Conservation (phyloP, 306 rosid species). For the Clitoria ternatea region DNA sequence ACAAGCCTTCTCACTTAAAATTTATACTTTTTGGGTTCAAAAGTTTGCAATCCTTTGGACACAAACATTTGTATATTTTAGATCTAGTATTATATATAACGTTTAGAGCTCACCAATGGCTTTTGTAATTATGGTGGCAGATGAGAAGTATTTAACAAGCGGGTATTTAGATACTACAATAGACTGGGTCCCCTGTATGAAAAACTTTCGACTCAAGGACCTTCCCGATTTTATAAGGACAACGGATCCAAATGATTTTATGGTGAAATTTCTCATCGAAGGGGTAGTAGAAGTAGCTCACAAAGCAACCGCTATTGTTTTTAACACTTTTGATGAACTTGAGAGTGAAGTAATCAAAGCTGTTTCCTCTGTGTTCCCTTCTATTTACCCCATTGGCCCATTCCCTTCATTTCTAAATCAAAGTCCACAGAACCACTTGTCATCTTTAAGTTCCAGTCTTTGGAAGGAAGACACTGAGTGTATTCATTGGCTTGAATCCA, state of each 20-base stretch:
- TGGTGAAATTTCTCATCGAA: background rate
- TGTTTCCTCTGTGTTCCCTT: background rate
- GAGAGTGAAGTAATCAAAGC: slow-evolving; percentile 8
- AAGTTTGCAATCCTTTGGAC: too few relatives aligned
- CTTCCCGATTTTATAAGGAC: background rate
- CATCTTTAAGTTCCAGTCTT: background rate
- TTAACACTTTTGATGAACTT: slow-evolving; percentile 15
- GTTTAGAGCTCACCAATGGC: background rate
- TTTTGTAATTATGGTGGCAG: background rate
- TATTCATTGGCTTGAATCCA: slow-evolving; percentile 1
- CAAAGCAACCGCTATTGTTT: background rate
- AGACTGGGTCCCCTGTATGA: slow-evolving; percentile 6
- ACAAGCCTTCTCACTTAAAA: too few relatives aligned
- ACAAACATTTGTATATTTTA: too few relatives aligned
- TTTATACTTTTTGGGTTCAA: too few relatives aligned
- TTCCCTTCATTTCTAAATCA: background rate
- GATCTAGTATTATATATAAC: too few relatives aligned
- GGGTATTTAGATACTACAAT: slow-evolving; percentile 7
- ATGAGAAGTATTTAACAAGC: slow-evolving; percentile 17
- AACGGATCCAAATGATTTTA: background rate
- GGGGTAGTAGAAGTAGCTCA: background rate
- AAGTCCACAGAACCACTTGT: background rate
- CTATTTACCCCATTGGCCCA: background rate
- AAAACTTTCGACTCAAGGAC: slow-evolving; percentile 2
- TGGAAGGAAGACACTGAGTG: slow-evolving; percentile 7